Evolutionary conservation across 2,329 filamentous ascomycete species (phyloP), one percentile per base, ranked within the genome.

Genomic region (Penicillium sp.): DNA sequence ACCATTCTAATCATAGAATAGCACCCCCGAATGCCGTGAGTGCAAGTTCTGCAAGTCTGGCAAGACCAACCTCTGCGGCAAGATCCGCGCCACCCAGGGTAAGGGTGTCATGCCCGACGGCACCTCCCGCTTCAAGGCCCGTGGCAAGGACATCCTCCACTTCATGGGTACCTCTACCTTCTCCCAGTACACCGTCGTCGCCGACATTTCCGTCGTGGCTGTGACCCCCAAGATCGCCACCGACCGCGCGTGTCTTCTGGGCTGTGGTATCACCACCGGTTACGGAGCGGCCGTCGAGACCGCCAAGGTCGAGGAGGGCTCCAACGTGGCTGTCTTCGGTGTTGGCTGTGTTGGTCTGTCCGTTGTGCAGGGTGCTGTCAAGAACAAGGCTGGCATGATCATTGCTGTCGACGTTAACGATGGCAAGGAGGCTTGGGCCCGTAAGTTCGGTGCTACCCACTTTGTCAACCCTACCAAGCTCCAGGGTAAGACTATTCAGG

Each of bases 41-140:
- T 99, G 95, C 89, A 98, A 98, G 85, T 98, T 98, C 87, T 99
- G 95, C 90, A 95, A 92, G 81, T 98, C 94, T 45, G 95, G 94
- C 83, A 99, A 99, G 89, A 98, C 94, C 74, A 97, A 98, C 83
- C 90, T 98, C 62, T 98, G 94, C 83, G 95, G 95, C 79, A 98
- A 98, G 88, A 99, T 99, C 81, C 90, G 95, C 73, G 92, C 92
- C 50, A 98, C 95, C 49, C 95, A 99, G 83, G 95, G 95, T 73
- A 91, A 89, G 80, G 95, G 95, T 75, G 88, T 97, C 71, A 97
- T 99, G 93, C 95, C 95, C 61, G 95, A 99, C 79, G 94, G 94
- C 73, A 98, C 94, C 69, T 90, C 91, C 61, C 91, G 95, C 73
- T 97, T 98, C 88, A 92, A 87, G 81, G 93, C 90, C 86, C 95